A percentile compares a stretch with the other conserved stretches of the same genome.
Evolutionary conservation across 1,139 yeast genomes (phyloP).

Genomic region (Sugiyamaella castrensis): DNA sequence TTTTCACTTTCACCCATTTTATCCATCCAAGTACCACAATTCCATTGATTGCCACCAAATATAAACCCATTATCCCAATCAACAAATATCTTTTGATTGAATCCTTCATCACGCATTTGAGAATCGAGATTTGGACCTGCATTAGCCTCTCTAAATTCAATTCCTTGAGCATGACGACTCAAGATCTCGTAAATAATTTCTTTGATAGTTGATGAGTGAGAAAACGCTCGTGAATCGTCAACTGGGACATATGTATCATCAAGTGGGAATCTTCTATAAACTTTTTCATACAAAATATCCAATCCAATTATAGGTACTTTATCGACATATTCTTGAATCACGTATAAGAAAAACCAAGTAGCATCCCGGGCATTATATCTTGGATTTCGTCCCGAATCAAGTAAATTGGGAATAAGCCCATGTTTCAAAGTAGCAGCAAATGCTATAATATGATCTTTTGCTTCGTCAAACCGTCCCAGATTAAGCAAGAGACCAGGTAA

Average conservation of each 20-base stretch:
- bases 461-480: constrained; percentile 76
- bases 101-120: constrained; percentile 91
- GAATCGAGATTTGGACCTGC: constrained; percentile 87
- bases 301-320: constrained; percentile 64
- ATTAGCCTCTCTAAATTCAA: constrained; percentile 87
- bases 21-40: constrained; percentile 99
- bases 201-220: constrained; percentile 62
- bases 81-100: constrained; percentile 72
- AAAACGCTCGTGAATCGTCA: constrained; percentile 73
- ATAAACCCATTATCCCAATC: constrained; percentile 90
- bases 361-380: constrained; percentile 97
- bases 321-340: constrained; percentile 74
- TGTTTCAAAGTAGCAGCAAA: constrained; percentile 92
- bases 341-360: constrained; percentile 89
- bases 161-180: constrained; percentile 82
- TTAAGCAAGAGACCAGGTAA: constrained; percentile 76
- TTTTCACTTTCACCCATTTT: constrained; percentile 93
- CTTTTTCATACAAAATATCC: constrained; percentile 63
- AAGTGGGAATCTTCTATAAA: constrained; percentile 80
- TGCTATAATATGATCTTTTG: constrained; percentile 74
- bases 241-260: constrained; percentile 75
- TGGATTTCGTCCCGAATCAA: constrained; percentile 92
- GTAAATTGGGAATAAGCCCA: constrained; percentile 88
- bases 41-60: constrained; percentile 87
- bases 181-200: constrained; percentile 82